These are phyloP conservation scores for Gaultheria prostrata DNA, from an alignment of 148 eudicot species.

Conservation along the genomic window DNA sequence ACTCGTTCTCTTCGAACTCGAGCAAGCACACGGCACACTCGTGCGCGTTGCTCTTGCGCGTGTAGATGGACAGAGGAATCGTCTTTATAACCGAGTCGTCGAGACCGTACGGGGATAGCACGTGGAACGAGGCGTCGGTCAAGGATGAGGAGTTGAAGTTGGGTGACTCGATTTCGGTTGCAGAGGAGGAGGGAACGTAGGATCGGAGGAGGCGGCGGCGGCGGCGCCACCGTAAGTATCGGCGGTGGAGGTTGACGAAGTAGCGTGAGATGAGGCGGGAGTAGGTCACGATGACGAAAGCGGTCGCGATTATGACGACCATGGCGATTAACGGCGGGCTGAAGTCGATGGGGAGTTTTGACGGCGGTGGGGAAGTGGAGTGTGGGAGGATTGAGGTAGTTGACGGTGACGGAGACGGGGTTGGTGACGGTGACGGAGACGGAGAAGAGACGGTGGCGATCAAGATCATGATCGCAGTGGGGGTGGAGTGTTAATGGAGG, in stretches of 20 bases:
- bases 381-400: conserved; percentile 21
- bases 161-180: conserved; percentile 49
- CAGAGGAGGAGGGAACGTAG: conserved; percentile 33
- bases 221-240: conserved; percentile 38
- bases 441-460: neutral
- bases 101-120: conserved; percentile 74
- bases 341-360: conserved; percentile 51
- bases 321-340: conserved; percentile 86
- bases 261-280: conserved; percentile 68
- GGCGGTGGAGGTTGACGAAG: conserved; percentile 34
- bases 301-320: conserved; percentile 75
- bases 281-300: conserved; percentile 73
- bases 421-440: neutral
- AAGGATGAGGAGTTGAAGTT: conserved; percentile 31
- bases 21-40: conserved; percentile 88
- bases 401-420: neutral
- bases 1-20: conserved; percentile 75
- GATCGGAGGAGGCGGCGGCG: conserved; percentile 46
- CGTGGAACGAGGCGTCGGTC: conserved; percentile 37
- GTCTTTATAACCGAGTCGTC: conserved; percentile 70
- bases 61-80: conserved; percentile 69
- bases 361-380: conserved; percentile 24
- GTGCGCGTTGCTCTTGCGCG: conserved; percentile 27
- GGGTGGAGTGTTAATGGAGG: neutral
- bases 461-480: neutral